Base-by-base conservation (phyloP, 306 rosid species). In the Gastrolobium bilobum region DNA sequence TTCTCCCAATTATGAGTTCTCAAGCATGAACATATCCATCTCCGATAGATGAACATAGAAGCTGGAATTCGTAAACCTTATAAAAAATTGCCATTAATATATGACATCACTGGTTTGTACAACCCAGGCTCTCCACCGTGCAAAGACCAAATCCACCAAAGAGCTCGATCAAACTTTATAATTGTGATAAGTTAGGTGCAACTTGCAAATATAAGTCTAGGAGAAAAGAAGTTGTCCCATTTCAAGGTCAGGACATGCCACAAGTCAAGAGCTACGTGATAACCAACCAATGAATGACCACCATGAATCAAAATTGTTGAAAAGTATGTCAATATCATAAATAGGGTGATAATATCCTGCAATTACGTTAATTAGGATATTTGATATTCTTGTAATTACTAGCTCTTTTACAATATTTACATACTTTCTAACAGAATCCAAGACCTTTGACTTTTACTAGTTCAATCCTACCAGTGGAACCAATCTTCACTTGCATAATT, bases 161-260 rank as follows among this genome's bases (percentile, higher is more conserved):
- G 9, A 10, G 65, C 71, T 50, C 37, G 59, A 54, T 71, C 40
- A 31, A 59, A 46, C 10, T 37, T 50, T 10, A 73, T 62, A 39
- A 40, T 30, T 10, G 13, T 46, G 11, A 48, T 20, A 44, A 44
- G 29, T 52, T 52, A 0, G 50, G 13, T 10, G 47, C 43, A 40
- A 54, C 13, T 46, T 58, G 68, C 58, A 58, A 59, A 51, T 52
- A 34, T 47, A n/a, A 50, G 50, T 64, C 13, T 39, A 39, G 34
- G 37, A 11, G 38, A 71, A 38, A 52, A 51, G 63, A 71, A 26
- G 63, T 54, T 33, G 65, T 52, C 77, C 10, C 43, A 40, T 42
- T 31, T 33, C 40, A 73, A 56, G 78, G 3, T 40, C 53, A 56
- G 58, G n/a, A 14, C 40, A 35, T 75, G 30, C 26, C 79, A 47